Evolutionary conservation across 306 rosid species (phyloP).

Genomic region (Morella rubra): DNA sequence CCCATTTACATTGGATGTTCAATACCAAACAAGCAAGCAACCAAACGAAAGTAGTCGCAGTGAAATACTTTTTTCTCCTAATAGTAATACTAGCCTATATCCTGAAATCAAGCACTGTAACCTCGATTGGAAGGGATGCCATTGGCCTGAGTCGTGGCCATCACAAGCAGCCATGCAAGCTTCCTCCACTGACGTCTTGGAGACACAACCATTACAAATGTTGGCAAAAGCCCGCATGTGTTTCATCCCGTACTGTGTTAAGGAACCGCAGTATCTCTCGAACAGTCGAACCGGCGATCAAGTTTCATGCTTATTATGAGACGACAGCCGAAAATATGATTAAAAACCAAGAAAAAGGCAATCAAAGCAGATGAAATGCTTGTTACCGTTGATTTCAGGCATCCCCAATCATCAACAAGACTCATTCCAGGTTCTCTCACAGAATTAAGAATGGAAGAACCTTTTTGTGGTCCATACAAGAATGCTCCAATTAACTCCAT

Average conservation of each 20-base stretch:
- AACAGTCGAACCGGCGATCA: constrained; percentile 61
- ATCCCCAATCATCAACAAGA: constrained; percentile 81
- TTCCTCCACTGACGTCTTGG: constrained; percentile 43
- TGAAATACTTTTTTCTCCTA: not conserved
- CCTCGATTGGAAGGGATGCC: constrained; percentile 61
- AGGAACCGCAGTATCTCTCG: constrained; percentile 73
- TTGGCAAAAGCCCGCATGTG: constrained; percentile 89
- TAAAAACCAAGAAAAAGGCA: not conserved
- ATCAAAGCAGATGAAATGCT: no score
- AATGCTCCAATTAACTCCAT: constrained; percentile 59
- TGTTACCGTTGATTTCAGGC: constrained; percentile 69
- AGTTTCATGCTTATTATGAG: not conserved
- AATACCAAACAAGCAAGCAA: no score
- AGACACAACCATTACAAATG: constrained; percentile 63
- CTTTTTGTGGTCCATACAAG: constrained; percentile 59
- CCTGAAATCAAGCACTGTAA: constrained; percentile 55
- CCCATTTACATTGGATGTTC: no score
- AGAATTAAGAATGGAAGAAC: constrained; percentile 37
- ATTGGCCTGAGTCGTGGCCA: constrained; percentile 40
- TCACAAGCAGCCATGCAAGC: constrained; percentile 60
- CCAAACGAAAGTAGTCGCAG: no score
- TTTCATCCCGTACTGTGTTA: constrained; percentile 93
- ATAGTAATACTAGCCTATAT: not conserved
- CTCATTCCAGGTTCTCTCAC: constrained; percentile 58
- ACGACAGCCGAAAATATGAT: no score